Base-by-base conservation (phyloP, 2,329 filamentous ascomycete genomes). In the Stenocarpella maydis region DNA sequence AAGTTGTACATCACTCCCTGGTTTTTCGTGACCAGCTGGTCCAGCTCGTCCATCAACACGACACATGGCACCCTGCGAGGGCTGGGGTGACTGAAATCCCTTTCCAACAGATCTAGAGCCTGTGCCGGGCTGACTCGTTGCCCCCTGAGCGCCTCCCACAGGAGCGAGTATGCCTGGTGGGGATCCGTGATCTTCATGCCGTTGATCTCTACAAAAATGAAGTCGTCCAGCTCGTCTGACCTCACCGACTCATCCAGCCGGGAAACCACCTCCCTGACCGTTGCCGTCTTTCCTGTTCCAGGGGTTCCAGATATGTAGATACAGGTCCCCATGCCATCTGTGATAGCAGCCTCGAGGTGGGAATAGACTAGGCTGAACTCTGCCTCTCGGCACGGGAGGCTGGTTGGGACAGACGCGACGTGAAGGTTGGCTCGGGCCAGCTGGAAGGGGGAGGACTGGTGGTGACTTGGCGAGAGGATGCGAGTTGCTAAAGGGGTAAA, bases 1-100 rank as follows among this genome's bases (percentile, higher is more conserved):
- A 99, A 99, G 80, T 99, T 99, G 83, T 99, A 99, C 96, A 99
- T 99, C 81, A 99, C 96, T n/a, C 93, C 95, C 79, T 99, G 97
- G 76, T 97, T 98, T 77, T 95, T 96, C 15, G 96, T 99, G 6
- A 99, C 97, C 9, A 99, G 88, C 81, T 99, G 96, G 78, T 99
- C 96, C 58, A 99, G 86, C 81, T 99, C 96, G 76, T 99, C 96
- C 96, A 99, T 99, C 63, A 99, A 83, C 2, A 99, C 96, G 17
- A 99, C 96, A 77, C 95, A 98, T 1, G 97, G 96, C 7, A 97
- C 94, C 71, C 96, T 88, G 63, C 96, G 89, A 28, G 96, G 96
- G 70, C 92, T 97, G 0, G 97, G 96, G 70, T 95, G 91, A 69
- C 90, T 95, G 78, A 99, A 99, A 78, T 99, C 96, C 65, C 92